Evolutionary conservation across 2,329 filamentous ascomycete genomes (phyloP), one percentile per base, ranked within the genome.

Genomic region (Dothistroma septosporum): DNA sequence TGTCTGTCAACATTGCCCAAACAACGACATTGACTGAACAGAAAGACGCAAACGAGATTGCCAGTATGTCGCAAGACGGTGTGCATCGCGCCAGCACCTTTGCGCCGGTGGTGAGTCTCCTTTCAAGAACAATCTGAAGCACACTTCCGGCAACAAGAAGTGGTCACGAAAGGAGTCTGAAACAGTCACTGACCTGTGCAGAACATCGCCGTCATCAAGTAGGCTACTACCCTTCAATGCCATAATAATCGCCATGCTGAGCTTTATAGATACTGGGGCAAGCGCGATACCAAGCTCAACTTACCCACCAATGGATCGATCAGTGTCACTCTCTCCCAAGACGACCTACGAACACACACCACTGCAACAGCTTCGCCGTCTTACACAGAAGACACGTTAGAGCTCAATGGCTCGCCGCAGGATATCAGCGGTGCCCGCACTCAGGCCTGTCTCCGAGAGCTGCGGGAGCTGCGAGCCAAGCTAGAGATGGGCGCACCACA

Each of bases 171-270:
- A n/a, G 41, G 41, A 1, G 41, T 44, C 50, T 14, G 28, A 12
- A 24, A 50, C 16, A 31, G 7, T 28, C 8, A 21, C 50, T 53
- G 31, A 53, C 31, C 11, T 21, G 24, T 32, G 31, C 31, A 53
- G 22, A 97, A 97, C 82, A 97, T 97, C 75, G 93, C 93, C 67
- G 92, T 97, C 60, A 94, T 97, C 80, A 97, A 97, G 89, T 95
- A 78, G 69, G 74, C 66, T 16, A 11, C 12, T 28, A 16, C 8
- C 7, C 31, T 46, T 35, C 61, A 49, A 57, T 32, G 65, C 53
- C 53, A 61, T 41, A 52, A 57, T 59, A 10, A 44, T 14, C 47
- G 14, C 32, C 21, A 35, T 28, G 32, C 58, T 60, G 50, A 47
- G 24, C 41, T 21, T 52, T 52, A 32, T 68, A 86, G 84, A 75